phyloP scores from a whole-genome alignment of 75 land plant species.

The Cunninghamia lanceolata region DNA sequence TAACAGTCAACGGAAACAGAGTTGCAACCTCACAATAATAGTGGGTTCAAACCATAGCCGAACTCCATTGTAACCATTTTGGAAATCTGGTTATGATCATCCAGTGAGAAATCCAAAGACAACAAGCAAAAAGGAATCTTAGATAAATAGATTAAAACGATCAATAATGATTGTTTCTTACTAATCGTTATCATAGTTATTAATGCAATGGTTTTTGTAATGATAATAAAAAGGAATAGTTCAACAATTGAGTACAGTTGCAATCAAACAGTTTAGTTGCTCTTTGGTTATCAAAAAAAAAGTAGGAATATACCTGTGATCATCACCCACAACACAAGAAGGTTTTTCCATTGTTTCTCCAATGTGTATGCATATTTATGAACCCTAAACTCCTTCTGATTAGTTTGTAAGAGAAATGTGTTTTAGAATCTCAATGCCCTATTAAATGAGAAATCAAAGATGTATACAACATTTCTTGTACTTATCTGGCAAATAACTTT shows the following conservation, averaged over 20 bases:
- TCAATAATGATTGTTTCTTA: neutral
- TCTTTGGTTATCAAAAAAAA: neutral
- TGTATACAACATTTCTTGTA: neutral
- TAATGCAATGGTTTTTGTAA: neutral
- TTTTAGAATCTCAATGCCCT: neutral
- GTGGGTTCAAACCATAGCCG: neutral
- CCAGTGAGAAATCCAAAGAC: neutral
- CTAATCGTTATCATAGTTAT: neutral
- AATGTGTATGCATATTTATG: neutral
- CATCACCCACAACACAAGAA: neutral
- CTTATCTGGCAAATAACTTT: neutral
- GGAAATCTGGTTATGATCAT: neutral
- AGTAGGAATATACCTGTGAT: neutral
- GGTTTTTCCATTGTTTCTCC: neutral
- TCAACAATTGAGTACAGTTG: neutral
- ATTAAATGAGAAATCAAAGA: neutral
- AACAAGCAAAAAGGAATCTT: neutral
- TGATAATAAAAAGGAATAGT: neutral
- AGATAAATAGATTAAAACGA: neutral
- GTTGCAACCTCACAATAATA: neutral
- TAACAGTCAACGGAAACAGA: neutral
- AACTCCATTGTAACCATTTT: neutral
- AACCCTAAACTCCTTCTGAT: neutral
- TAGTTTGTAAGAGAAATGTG: neutral
- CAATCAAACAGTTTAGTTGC: neutral